Percentiles rank a stretch among this genome's conserved stretches.
Conservation (phyloP, 176 grass and related monocot species). For the Oryza punctata region DNA sequence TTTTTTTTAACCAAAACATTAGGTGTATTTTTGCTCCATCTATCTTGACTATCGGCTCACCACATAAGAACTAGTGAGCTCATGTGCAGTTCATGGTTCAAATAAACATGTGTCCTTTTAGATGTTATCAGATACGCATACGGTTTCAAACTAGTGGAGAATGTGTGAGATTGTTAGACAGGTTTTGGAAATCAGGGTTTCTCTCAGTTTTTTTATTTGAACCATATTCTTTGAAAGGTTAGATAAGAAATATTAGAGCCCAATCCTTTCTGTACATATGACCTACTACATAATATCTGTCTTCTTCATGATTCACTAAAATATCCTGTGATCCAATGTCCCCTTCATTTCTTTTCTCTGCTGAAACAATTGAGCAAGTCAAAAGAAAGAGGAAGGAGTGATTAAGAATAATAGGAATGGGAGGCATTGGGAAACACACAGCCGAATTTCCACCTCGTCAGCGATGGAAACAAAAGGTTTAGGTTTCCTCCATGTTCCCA, state of each 20-base stretch:
- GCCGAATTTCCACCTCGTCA: constrained; percentile 25
- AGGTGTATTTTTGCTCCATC: background rate
- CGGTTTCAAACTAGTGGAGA: background rate
- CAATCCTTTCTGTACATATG: too few species aligned
- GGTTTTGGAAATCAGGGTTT: too few species aligned
- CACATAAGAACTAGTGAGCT: background rate
- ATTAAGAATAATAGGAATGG: constrained; percentile 48
- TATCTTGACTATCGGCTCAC: background rate
- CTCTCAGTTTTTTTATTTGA: too few species aligned
- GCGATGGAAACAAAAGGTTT: background rate
- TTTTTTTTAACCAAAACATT: background rate
- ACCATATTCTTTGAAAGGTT: too few species aligned
- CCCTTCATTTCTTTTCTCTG: background rate
- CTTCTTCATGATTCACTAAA: background rate
- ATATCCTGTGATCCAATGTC: background rate
- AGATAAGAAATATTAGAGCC: too few species aligned
- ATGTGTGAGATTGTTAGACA: too few species aligned
- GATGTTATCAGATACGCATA: background rate
- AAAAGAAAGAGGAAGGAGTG: constrained; percentile 40
- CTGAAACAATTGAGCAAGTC: constrained; percentile 16
- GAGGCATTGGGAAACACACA: constrained; percentile 37
- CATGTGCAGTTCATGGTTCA: background rate
- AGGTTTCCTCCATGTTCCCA: constrained; percentile 7
- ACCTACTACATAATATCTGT: too few species aligned
- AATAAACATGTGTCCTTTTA: background rate